Base-by-base conservation (phyloP, 345 rosid genomes). In the Ceriops decandra region DNA sequence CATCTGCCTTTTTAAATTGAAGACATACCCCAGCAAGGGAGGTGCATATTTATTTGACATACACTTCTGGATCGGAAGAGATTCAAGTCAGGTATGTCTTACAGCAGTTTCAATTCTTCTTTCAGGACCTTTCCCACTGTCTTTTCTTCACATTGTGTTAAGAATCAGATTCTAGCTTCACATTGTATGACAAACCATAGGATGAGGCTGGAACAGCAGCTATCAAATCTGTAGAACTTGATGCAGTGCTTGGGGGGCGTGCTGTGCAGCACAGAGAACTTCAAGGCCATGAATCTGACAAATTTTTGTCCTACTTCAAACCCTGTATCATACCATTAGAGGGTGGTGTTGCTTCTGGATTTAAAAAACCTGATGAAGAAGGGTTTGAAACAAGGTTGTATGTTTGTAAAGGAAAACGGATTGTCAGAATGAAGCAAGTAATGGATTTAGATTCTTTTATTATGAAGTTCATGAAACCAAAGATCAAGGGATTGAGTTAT, bases 151-250 rank as follows among this genome's bases (percentile, higher is more conserved):
- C 57, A 21, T 73, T 36, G 52, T 62, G 30, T 24, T 21, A 57
- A 65, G 22, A 27, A 60, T 47, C 75, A 47, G 36, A 65, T 59
- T 66, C 7, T 72, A 54, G n/a, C 51, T 54, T 58, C 42, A 47
- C 63, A 77, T 71, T 38, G 30, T n/a, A 64, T 49, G 32, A 54
- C 59, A 68, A 61, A 53, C 62, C 59, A 62, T 72, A 95, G 99
- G 99, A 95, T 82, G 99, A 92, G 83, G 92, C 99, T 66, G 99
- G 99, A 80, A 88, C 97, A 24, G 98, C 96, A 70, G 99, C 99
- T 74, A 85, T 92, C 68, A 95, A 95, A 82, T 82, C 99, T 68
- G 91, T 95, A 64, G 98, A 95, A 80, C 96, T 95, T 63, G 99
- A 95, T 85, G 89, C 92, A 57, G 85, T 68, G 68, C 93, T 95